Evolutionary conservation across 768 basidiomycete species (phyloP), one percentile per base, ranked within the genome.

Genomic region (Lentinula sp.): DNA sequence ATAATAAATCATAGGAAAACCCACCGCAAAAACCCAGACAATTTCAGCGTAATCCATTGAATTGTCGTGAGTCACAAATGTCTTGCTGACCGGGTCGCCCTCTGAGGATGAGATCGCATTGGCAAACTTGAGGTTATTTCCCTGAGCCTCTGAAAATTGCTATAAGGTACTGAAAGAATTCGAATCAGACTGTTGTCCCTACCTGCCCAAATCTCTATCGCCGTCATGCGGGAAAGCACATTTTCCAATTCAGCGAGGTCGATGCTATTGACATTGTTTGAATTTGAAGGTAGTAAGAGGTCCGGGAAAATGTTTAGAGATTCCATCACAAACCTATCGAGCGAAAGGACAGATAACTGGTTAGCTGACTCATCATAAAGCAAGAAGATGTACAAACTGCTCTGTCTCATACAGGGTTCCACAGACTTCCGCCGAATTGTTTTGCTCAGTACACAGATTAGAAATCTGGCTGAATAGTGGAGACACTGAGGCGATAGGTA

Each of bases 161-260:
- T 56, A 11, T 5, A 13, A 35, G 16, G 1, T 0, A n/a, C 11
- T 15, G 18, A 2, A 11, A 21, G 4, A 23, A 31, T 7, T n/a
- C 1, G 39, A 45, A n/a, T 40, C 3, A 6, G 11, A 48, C 28
- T 2, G 28, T 16, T n/a, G n/a, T 23, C 15, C 58, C 31, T 50
- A 59, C 58, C 46, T 28, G 58, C 45, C 58, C 58, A 59, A 13
- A 59, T 18, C 21, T 48, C 45, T 9, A 59, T 59, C 21, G 58
- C 58, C 18, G 58, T 59, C 58, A 59, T 59, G 3, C 58, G 58
- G n/a, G 58, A 48, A 32, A 59, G 58, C 16, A 48, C 16, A 37
- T 59, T 59, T n/a, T 59, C 58, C 9, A 59, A 28, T n/a, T 59
- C 58, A 35, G 16, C 31, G 8, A 59, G 58, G 31, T 37, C 18